A percentile compares a stretch with the other conserved stretches of the same genome.
phyloP scores from a whole-genome alignment of 1,139 yeast species.

The Yamadazyma triangularis region DNA sequence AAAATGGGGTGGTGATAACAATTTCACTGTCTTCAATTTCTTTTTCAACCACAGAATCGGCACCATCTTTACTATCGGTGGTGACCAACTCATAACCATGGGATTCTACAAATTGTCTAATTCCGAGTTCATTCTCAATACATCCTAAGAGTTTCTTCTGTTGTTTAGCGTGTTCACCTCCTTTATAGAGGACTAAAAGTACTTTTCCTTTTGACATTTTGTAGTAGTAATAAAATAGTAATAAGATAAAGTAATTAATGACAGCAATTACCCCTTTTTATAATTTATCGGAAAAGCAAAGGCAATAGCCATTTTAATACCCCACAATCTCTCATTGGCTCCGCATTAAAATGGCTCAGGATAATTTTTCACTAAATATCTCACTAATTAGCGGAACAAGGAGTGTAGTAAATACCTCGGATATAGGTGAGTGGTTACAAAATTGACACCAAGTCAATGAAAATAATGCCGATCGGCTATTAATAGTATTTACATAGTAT shows the following conservation, averaged over 20 bases:
- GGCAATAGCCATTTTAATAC: neutral
- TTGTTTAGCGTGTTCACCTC: slow-evolving; percentile 54
- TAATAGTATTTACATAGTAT: no score
- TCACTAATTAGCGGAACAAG: no score
- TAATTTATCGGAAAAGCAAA: neutral
- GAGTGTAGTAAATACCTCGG: no score
- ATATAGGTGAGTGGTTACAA: no score
- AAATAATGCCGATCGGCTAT: no score
- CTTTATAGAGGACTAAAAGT: slow-evolving; percentile 53
- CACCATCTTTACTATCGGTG: slow-evolving; percentile 62
- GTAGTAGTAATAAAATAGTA: no score
- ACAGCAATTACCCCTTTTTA: neutral
- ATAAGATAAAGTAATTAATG: no score
- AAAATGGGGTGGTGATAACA: slow-evolving; percentile 79
- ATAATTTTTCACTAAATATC: no score
- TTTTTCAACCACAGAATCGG: slow-evolving; percentile 52
- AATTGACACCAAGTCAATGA: no score
- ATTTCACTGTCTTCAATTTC: slow-evolving; percentile 69
- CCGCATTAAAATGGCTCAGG: no score
- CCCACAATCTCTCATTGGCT: no score
- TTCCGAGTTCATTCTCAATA: slow-evolving; percentile 72
- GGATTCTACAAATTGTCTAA: slow-evolving; percentile 58
- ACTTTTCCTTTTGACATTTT: no score
- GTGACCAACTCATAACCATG: slow-evolving; percentile 67
- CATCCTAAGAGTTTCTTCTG: slow-evolving; percentile 64